Evolutionary conservation across 345 rosid species (phyloP), one percentile per base, ranked within the genome.

Genomic region (Carallia pectinifolia): DNA sequence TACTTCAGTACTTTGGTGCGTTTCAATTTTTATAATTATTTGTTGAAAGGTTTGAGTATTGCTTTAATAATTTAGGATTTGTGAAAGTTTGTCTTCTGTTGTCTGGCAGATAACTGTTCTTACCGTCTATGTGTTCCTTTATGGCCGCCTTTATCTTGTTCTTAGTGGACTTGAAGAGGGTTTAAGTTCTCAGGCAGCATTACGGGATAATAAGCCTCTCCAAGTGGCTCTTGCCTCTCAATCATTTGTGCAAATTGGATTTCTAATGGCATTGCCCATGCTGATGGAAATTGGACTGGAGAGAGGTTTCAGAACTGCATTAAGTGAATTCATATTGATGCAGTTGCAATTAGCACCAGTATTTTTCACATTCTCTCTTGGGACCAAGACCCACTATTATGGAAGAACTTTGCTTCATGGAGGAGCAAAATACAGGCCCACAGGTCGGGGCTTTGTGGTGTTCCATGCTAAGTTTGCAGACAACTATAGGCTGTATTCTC

Each of bases 391-490:
- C 37, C 99, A 92, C 59, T 92, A 96, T 70, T 92, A 85, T 68
- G 99, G 99, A 72, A 87, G 99, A 76, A 96, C 99, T 1, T 73
- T 96, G 64, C 98, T 92, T 65, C 99, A 96, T 66, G 99, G 99
- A 48, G 99, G 99, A 62, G 97, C 98, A 59, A 92, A 90, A 78
- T 96, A 92, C 75, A 87, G 99, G 84, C 73, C 92, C 31, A 96
- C 99, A 65, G 99, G 99, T 68, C 87, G 99, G 71, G 98, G 99
- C 4, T 96, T 96, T 74, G 99, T 96, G 50, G 98, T 96, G 80
- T 96, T 96, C 70, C 99, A 96, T 72, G 99, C 99, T 70, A 96
- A 96, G 81, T 96, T 96, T 82, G 99, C 99, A 59, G 99, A 96
- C 53, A 96, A 96, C 68, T 96, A 96, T 72, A 82, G 99, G 82